phyloP scores from a whole-genome alignment of 1,284 basidiomycete species.

The Earliella scabrosa region DNA sequence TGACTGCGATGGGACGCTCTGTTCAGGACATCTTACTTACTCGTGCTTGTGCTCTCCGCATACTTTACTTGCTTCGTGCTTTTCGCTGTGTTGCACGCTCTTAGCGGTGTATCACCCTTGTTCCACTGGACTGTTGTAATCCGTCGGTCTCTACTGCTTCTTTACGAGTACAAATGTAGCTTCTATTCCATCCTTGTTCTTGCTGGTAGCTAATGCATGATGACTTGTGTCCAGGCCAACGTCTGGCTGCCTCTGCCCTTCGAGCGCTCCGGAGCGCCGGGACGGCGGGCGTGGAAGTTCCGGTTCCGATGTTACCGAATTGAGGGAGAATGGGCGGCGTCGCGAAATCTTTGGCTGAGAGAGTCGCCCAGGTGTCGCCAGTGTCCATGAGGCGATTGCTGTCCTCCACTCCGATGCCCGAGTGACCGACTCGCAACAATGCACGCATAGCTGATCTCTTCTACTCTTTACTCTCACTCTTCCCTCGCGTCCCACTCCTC shows the following conservation, averaged over 20 bases:
- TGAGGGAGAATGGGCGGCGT: too few relatives aligned
- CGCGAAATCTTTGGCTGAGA: neutral
- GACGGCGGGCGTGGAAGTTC: neutral
- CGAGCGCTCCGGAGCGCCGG: neutral
- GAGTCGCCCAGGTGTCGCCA: neutral
- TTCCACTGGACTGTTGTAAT: too few relatives aligned
- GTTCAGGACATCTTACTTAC: too few relatives aligned
- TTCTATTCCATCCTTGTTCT: too few relatives aligned
- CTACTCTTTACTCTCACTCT: too few relatives aligned
- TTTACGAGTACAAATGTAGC: neutral
- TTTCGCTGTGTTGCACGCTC: neutral
- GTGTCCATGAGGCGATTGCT: neutral
- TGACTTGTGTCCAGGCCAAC: too few relatives aligned
- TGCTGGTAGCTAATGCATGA: too few relatives aligned
- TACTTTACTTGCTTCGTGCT: neutral
- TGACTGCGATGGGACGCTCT: too few relatives aligned
- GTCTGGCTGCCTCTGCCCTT: too few relatives aligned
- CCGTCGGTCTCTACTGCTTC: neutral
- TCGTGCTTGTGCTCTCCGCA: neutral
- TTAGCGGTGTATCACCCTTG: neutral
- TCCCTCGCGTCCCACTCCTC: too few relatives aligned
- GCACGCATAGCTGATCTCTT: neutral
- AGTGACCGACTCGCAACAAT: neutral
- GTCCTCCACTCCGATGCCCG: too few relatives aligned
- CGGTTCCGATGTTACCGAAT: neutral